Conservation (phyloP, 2,329 filamentous ascomycete species). For the Aureobasidium sp. region DNA sequence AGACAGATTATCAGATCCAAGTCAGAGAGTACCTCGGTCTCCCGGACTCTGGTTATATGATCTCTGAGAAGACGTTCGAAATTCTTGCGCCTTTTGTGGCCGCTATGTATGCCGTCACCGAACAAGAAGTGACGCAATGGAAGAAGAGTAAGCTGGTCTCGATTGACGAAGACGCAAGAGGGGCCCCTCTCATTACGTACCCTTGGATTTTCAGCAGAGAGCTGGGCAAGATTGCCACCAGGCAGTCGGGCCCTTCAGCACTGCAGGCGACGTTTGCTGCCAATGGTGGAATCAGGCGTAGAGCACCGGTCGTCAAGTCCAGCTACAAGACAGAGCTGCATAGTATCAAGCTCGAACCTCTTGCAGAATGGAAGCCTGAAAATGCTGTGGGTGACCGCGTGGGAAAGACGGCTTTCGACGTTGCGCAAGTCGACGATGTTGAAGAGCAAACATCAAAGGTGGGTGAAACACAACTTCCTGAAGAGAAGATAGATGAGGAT, state of each 20-base stretch:
- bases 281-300: background rate
- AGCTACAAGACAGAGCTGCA: background rate
- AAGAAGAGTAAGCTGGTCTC: slow-evolving; percentile 41
- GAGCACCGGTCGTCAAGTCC: background rate
- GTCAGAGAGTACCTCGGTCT: slow-evolving; percentile 61
- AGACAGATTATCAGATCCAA: slow-evolving; percentile 58
- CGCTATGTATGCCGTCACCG: slow-evolving; percentile 82
- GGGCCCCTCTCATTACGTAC: slow-evolving; percentile 82
- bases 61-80: slow-evolving; percentile 38
- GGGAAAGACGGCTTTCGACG: background rate
- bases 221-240: slow-evolving; percentile 58
- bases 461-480: background rate
- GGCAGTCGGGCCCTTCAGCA: background rate
- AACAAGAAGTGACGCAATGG: slow-evolving; percentile 58
- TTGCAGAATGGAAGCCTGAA: slow-evolving; percentile 2
- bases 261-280: background rate
- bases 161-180: slow-evolving; percentile 34
- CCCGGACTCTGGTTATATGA: slow-evolving; percentile 25
- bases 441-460: background rate
- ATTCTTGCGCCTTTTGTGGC: slow-evolving; percentile 65
- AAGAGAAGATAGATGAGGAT: background rate
- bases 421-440: background rate
- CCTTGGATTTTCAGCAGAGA: slow-evolving; percentile 81
- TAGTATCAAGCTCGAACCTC: slow-evolving; percentile 1
- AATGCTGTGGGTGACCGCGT: background rate